These are phyloP conservation scores for Pythium aphanidermatum DNA, from an alignment of 352 stramenopile genomes.

Conservation along the genomic window DNA sequence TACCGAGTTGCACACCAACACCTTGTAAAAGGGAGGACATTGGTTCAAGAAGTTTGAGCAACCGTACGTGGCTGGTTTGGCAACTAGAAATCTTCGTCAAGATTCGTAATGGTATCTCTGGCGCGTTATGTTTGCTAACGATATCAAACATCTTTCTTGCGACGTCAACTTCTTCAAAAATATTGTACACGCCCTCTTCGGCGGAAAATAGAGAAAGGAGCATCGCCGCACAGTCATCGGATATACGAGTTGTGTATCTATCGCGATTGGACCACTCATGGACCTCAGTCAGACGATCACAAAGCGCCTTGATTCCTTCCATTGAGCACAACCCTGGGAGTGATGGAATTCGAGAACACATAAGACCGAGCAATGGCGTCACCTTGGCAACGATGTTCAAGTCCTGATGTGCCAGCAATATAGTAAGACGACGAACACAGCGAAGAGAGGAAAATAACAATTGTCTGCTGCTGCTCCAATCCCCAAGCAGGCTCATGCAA, in stretches of 20 bases:
- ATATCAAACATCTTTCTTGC: conserved; percentile 45
- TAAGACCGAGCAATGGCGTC: conserved; percentile 41
- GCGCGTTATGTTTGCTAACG: conserved; percentile 18
- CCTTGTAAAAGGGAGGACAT: conserved; percentile 20
- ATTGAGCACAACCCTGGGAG: conserved; percentile 40
- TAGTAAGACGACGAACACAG: conserved; percentile 18
- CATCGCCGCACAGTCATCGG: conserved; percentile 42
- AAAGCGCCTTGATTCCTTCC: conserved; percentile 34
- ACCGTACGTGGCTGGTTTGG: conserved; percentile 26
- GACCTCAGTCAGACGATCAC: conserved; percentile 19
- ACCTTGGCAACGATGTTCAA: conserved; percentile 31
- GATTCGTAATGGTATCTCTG: conserved; percentile 38
- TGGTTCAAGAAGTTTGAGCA: conserved; percentile 27
- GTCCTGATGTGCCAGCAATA: conserved; percentile 11
- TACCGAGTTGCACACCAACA: background rate
- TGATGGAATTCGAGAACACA: conserved; percentile 35
- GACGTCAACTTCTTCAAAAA: conserved; percentile 46
- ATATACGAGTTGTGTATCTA: conserved; percentile 16
- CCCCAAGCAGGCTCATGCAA: conserved; percentile 25
- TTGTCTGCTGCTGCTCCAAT: conserved; percentile 13
- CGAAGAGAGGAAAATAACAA: conserved; percentile 24
- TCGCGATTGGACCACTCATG: conserved; percentile 14
- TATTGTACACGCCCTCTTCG: conserved; percentile 33
- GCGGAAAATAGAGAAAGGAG: conserved; percentile 36
- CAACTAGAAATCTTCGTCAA: conserved; percentile 41